Conservation (phyloP, 495 filamentous ascomycete genomes). For the Podospora comata region DNA sequence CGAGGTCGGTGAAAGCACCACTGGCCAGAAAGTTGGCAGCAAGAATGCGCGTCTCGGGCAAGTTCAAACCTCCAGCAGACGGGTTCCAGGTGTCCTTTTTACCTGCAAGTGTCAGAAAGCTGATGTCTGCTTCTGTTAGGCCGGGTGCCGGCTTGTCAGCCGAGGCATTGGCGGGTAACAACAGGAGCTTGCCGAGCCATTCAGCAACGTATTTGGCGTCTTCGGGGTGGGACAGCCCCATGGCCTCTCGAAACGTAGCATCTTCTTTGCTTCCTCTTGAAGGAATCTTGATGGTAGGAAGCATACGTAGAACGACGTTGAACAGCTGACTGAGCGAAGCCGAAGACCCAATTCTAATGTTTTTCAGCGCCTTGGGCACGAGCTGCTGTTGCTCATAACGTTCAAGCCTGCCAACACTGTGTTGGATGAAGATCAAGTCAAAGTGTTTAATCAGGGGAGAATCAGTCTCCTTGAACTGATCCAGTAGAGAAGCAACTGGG, state of each 20-base stretch:
- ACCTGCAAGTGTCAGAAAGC: slow-evolving; percentile 63
- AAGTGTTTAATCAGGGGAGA: slow-evolving; percentile 79
- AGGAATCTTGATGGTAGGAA: slow-evolving; percentile 70
- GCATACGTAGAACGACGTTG: slow-evolving; percentile 73
- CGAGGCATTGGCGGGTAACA: slow-evolving; percentile 52
- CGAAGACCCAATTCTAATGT: slow-evolving; percentile 66
- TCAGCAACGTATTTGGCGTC: slow-evolving; percentile 72
- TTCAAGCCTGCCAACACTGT: slow-evolving; percentile 71
- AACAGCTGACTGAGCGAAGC: slow-evolving; percentile 71
- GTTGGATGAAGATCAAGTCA: slow-evolving; percentile 84
- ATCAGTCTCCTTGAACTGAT: slow-evolving; percentile 78
- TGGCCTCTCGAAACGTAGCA: slow-evolving; percentile 55
- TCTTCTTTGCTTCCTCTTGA: slow-evolving; percentile 76
- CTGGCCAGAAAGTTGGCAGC: slow-evolving; percentile 71
- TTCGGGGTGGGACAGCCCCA: slow-evolving; percentile 59
- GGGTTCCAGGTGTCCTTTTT: slow-evolving; percentile 71
- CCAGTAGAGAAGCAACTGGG: slow-evolving; percentile 76
- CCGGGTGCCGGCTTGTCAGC: slow-evolving; percentile 57
- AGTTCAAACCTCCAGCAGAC: slow-evolving; percentile 59
- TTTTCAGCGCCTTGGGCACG: slow-evolving; percentile 67
- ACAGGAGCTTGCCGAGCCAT: slow-evolving; percentile 77
- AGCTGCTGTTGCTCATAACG: slow-evolving; percentile 52
- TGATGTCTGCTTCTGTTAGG: slow-evolving; percentile 64
- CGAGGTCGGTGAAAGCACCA: slow-evolving; percentile 75
- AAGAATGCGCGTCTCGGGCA: slow-evolving; percentile 62